Conservation (phyloP, 2,329 filamentous ascomycete genomes). For the Apiospora koreana region DNA sequence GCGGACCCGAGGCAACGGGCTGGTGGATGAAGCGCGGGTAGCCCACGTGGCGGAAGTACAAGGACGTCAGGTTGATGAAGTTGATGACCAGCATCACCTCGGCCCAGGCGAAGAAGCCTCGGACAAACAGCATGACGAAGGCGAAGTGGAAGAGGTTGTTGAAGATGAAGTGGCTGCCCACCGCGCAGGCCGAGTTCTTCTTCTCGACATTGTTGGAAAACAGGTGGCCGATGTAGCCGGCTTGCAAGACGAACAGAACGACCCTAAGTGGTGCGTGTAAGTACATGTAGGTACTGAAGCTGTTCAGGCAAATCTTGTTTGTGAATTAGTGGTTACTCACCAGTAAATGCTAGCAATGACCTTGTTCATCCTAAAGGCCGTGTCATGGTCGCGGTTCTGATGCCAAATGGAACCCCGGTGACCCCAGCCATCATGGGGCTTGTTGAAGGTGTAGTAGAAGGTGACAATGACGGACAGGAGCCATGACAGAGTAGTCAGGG, state of each 20-base stretch:
- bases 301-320: not conserved
- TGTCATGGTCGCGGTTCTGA: constrained; percentile 64
- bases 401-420: constrained; percentile 70
- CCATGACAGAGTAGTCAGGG: constrained; percentile 75
- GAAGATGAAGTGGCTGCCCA: constrained; percentile 81
- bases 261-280: constrained; percentile 50
- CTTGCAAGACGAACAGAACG: constrained; percentile 72
- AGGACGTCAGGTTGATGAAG: constrained; percentile 74
- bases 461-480: constrained; percentile 70
- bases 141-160: constrained; percentile 82
- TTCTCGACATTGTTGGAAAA: constrained; percentile 66
- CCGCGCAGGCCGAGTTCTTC: constrained; percentile 70
- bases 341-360: constrained; percentile 73
- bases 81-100: constrained; percentile 78
- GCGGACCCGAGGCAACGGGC: constrained; percentile 72
- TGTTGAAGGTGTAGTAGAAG: constrained; percentile 71
- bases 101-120: constrained; percentile 72
- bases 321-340: constrained; percentile 42
- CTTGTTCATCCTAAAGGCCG: constrained; percentile 75
- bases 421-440: constrained; percentile 62
- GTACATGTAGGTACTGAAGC: not conserved
- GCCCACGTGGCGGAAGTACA: constrained; percentile 79
- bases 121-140: constrained; percentile 82
- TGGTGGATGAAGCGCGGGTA: constrained; percentile 76
- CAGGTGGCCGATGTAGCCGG: constrained; percentile 74